These are phyloP conservation scores for Sporothrix inflata DNA, from an alignment of 2,329 filamentous ascomycete genomes.

Conservation along the genomic window DNA sequence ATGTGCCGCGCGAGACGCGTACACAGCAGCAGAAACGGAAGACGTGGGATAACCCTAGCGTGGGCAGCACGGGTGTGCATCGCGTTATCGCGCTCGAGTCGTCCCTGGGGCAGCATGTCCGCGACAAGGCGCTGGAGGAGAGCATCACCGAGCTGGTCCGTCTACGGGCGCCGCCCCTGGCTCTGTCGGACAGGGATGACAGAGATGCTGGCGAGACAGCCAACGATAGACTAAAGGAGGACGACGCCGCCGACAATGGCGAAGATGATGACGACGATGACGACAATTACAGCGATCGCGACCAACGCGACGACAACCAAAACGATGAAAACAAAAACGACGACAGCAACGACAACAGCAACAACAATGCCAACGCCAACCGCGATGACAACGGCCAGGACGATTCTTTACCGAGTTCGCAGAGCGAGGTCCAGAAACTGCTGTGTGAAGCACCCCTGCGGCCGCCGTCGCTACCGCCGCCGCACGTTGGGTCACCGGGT, in stretches of 20 bases:
- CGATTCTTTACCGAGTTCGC: neutral
- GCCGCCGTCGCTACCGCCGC: neutral
- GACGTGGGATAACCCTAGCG: neutral
- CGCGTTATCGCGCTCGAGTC: conserved; percentile 20
- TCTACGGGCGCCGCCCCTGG: neutral
- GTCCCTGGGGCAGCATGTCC: neutral
- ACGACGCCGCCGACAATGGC: too few relatives aligned
- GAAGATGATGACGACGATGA: too few relatives aligned
- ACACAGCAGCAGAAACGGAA: conserved; percentile 6
- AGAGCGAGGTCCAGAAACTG: neutral
- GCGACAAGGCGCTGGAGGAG: conserved; percentile 20
- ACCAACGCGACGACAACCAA: neutral
- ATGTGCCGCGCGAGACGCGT: conserved; percentile 17
- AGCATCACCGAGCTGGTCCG: conserved; percentile 22
- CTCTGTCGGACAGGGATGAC: conserved; percentile 10
- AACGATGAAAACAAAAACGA: neutral
- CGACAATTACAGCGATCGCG: too few relatives aligned
- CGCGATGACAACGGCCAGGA: neutral
- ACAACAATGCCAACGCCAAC: neutral
- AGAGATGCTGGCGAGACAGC: neutral
- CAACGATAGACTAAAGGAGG: too few relatives aligned
- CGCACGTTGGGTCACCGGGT: neutral
- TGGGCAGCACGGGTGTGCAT: conserved; percentile 1
- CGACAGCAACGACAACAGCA: neutral
- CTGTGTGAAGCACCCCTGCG: neutral